Conservation (phyloP, 257 asterid genomes). For the Gentiana macrophylla region DNA sequence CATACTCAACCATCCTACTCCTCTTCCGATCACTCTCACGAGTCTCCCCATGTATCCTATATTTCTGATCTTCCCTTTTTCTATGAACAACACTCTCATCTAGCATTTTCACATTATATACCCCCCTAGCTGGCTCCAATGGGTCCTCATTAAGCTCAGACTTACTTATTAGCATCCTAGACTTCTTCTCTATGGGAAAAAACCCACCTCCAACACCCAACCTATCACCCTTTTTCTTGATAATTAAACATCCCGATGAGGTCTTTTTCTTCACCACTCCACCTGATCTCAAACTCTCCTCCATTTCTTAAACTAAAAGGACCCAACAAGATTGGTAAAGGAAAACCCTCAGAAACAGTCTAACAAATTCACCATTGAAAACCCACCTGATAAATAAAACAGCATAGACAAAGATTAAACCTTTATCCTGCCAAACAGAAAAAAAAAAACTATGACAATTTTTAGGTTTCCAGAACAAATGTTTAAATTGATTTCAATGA, state of each 20-base stretch:
- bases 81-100: slow-evolving; percentile 35
- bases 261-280: slow-evolving; percentile 81
- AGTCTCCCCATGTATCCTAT: slow-evolving; percentile 31
- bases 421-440: no score
- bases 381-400: slow-evolving; percentile 9
- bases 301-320: no score
- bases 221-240: slow-evolving; percentile 59
- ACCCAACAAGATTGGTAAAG: no score
- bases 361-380: slow-evolving; percentile 20
- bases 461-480: background rate
- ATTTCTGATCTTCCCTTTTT: slow-evolving; percentile 33
- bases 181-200: slow-evolving; percentile 41
- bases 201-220: slow-evolving; percentile 37
- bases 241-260: slow-evolving; percentile 87
- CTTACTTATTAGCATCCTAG: slow-evolving; percentile 32
- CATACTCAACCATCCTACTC: slow-evolving; percentile 62
- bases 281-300: slow-evolving; percentile 62
- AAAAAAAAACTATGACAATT: background rate
- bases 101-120: slow-evolving; percentile 29
- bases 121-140: slow-evolving; percentile 45
- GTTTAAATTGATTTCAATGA: slow-evolving; percentile 5
- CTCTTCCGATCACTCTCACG: slow-evolving; percentile 46
- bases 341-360: slow-evolving; percentile 3
- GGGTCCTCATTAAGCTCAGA: slow-evolving; percentile 61
- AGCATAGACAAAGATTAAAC: background rate